Evolutionary conservation across 2,329 filamentous ascomycete genomes (phyloP).

Genomic region (Graphilbum sp.): DNA sequence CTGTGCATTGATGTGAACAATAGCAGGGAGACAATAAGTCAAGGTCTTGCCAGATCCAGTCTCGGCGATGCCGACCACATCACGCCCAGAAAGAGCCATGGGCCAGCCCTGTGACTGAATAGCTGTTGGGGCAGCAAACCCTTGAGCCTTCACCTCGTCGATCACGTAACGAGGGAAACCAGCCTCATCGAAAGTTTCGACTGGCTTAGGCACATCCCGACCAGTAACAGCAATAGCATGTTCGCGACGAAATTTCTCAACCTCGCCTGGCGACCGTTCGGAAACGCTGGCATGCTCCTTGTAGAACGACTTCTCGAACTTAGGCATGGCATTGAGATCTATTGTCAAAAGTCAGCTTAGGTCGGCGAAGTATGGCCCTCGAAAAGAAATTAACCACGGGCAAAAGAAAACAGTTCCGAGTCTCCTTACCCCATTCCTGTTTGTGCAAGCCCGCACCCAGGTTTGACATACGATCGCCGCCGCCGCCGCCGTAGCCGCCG

Average conservation of each 20-base stretch:
- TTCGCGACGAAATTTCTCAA: conserved; percentile 75
- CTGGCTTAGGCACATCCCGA: conserved; percentile 71
- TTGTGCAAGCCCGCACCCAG: conserved; percentile 77
- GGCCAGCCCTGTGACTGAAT: conserved; percentile 99
- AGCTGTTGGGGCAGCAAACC: conserved; percentile 81
- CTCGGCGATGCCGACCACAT: conserved; percentile 97
- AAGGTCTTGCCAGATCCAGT: conserved; percentile 98
- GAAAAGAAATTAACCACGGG: too few relatives aligned
- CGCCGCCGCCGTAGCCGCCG: conserved; percentile 36
- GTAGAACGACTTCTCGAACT: conserved; percentile 99
- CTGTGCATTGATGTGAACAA: conserved; percentile 99
- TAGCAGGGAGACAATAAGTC: conserved; percentile 93
- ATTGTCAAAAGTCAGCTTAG: conserved; percentile 1
- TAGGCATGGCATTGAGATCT: conserved; percentile 69
- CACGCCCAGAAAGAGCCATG: conserved; percentile 94
- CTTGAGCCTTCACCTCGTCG: conserved; percentile 96
- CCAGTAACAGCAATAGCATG: conserved; percentile 76
- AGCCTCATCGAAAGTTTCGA: conserved; percentile 95
- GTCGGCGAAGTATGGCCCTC: too few relatives aligned
- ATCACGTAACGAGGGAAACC: conserved; percentile 95
- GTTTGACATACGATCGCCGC: conserved; percentile 86
- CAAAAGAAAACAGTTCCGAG: too few relatives aligned
- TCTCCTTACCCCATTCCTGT: conserved; percentile 79
- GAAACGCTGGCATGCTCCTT: conserved; percentile 78
- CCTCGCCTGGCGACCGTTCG: conserved; percentile 57